Base-by-base conservation (phyloP, 768 basidiomycete genomes). In the Tephrocybe sp. region DNA sequence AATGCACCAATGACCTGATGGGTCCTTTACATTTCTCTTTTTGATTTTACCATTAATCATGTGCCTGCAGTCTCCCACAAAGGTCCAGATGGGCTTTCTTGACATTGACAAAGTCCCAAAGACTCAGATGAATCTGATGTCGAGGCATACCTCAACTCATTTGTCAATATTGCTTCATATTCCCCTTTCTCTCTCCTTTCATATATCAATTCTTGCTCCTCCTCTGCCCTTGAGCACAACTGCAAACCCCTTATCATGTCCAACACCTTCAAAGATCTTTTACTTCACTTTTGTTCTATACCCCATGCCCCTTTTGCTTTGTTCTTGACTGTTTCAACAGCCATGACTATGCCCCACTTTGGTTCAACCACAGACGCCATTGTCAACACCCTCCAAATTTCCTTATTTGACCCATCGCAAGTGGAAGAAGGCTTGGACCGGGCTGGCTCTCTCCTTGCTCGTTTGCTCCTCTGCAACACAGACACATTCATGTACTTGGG, bases 1-100 rank as follows among this genome's bases (percentile, higher is more conserved):
- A 72, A 69, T 44, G 65, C 68, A 0, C 62, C 69, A 0, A 64
- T 75, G 45, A 68, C 71, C 17, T 44, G 67, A n/a, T 76, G 74
- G 74, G 65, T 76, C 1, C 32, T 57, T 4, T 70, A 63, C 30
- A 68, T 75, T 4, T 50, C 60, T 0, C 46, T 72, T 0, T 76
- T 74, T 49, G 55, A 72, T 36, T 75, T 76, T 45, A 56, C 58
- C 17, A 51, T 73, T 2, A 44, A 61, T 2, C 71, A 76, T 48
- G 64, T 75, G 0, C 71, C 70, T 0, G 70, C 65, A 0, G 53
- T 62, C 0, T 46, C 51, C 11, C 66, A 69, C 48, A 36, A 39
- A 24, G 71, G 60, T 1, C 65, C 68, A 2, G 76, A 76, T 56
- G 71, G 61, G 0, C 43, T 77, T 2, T 76, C 74, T 1, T 1